A percentile compares a stretch with the other conserved stretches of the same genome.
Evolutionary conservation across 306 rosid genomes (phyloP).

Genomic region (Vicia sativa): DNA sequence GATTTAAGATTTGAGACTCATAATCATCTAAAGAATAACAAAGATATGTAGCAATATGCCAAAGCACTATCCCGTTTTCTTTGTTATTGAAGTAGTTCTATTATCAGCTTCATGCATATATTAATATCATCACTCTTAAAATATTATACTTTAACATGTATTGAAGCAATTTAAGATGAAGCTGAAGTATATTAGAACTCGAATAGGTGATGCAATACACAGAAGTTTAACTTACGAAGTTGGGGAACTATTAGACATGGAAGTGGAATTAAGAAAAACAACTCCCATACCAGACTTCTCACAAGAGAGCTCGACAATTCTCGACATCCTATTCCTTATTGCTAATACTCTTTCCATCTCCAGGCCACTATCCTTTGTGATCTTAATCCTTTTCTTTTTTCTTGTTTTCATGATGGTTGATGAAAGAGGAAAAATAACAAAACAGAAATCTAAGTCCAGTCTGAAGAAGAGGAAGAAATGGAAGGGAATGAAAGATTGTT

Average conservation of each 20-base stretch:
- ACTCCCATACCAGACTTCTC: not conserved
- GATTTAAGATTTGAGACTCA: too few species aligned
- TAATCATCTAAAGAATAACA: too few species aligned
- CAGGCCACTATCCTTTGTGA: not conserved
- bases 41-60: too few species aligned
- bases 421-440: not conserved
- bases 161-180: not conserved
- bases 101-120: too few species aligned
- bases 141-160: too few species aligned
- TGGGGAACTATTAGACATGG: constrained; percentile 7
- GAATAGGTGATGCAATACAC: constrained; percentile 12
- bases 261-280: not conserved
- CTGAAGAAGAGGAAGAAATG: not conserved
- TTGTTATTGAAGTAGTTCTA: too few species aligned
- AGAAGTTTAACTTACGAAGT: constrained; percentile 21
- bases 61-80: too few species aligned
- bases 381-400: not conserved
- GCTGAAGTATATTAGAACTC: constrained; percentile 11
- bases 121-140: too few species aligned
- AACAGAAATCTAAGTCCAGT: not conserved
- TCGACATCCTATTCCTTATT: not conserved
- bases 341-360: not conserved
- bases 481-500: not conserved
- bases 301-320: not conserved
- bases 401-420: not conserved